These are phyloP conservation scores for Trichoderma brevicompactum DNA, from an alignment of 2,329 filamentous ascomycete genomes.

Conservation along the genomic window DNA sequence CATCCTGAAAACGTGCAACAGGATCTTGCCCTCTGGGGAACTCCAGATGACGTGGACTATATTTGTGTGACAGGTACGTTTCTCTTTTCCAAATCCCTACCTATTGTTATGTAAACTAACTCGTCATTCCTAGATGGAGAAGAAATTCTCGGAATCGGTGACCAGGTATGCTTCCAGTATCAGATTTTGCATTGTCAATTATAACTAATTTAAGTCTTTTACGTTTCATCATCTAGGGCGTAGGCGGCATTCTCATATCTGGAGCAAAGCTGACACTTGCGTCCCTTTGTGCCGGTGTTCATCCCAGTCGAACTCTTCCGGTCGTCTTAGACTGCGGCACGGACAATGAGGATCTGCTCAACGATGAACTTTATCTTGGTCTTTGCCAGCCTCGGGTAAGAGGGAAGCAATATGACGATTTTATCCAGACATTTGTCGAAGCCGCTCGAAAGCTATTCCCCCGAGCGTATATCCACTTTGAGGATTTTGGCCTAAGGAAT, in stretches of 20 bases:
- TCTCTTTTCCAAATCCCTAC: not conserved
- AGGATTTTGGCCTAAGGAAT: conserved; percentile 82
- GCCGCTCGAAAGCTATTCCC: conserved; percentile 72
- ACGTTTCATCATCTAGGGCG: conserved; percentile 54
- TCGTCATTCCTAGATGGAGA: conserved; percentile 52
- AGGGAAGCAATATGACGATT: conserved; percentile 74
- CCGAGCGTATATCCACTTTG: conserved; percentile 83
- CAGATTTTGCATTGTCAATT: too few species aligned
- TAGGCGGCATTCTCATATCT: conserved; percentile 82
- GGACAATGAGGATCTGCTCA: conserved; percentile 73
- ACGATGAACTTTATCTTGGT: conserved; percentile 81
- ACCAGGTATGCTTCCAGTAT: conserved; percentile 54
- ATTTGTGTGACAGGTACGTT: conserved; percentile 79
- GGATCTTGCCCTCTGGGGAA: conserved; percentile 69
- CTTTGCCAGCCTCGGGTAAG: conserved; percentile 67
- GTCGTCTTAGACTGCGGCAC: conserved; percentile 88
- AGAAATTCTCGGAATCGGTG: conserved; percentile 84
- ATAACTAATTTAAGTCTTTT: not conserved
- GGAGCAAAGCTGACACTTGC: conserved; percentile 82
- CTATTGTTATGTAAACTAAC: not conserved
- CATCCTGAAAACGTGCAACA: conserved; percentile 68
- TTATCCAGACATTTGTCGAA: conserved; percentile 75
- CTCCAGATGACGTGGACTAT: conserved; percentile 77
- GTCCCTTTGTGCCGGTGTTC: conserved; percentile 84
- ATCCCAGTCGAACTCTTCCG: conserved; percentile 76